Percentiles rank a stretch among this genome's conserved stretches.
These are phyloP conservation scores for Backusella luteola DNA, from an alignment of 192 early-diverging fungal species.

Conservation along the genomic window DNA sequence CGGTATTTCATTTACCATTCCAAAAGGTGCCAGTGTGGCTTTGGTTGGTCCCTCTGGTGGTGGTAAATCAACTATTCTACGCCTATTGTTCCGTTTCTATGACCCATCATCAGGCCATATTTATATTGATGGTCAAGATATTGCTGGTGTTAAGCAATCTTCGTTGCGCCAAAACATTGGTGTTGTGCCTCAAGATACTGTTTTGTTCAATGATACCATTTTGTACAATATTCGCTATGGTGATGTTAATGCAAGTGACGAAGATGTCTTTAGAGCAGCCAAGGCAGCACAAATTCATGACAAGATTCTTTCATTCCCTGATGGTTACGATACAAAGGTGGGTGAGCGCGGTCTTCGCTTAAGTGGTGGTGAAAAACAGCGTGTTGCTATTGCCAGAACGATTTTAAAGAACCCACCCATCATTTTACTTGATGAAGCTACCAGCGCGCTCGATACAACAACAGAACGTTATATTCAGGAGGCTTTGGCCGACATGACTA, in stretches of 20 bases:
- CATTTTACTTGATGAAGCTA: conserved; percentile 88
- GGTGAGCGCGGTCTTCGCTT: conserved; percentile 75
- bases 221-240: conserved; percentile 93
- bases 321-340: conserved; percentile 61
- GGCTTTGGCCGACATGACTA: conserved; percentile 71
- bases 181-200: conserved; percentile 93
- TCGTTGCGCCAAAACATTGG: conserved; percentile 81
- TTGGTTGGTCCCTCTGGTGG: conserved; percentile 75
- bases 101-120: conserved; percentile 79
- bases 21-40: conserved; percentile 70
- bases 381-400: conserved; percentile 83
- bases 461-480: conserved; percentile 79
- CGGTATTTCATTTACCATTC: conserved; percentile 67
- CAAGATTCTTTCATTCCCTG: conserved; percentile 70
- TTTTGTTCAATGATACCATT: conserved; percentile 94
- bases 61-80: conserved; percentile 77
- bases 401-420: conserved; percentile 64
- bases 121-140: conserved; percentile 82
- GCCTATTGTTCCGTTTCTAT: conserved; percentile 88
- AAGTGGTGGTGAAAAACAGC: conserved; percentile 89
- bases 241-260: conserved; percentile 60
- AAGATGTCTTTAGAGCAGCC: conserved; percentile 70
- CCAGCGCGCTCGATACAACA: conserved; percentile 78
- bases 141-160: conserved; percentile 60
- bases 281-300: conserved; percentile 81